phyloP scores from a whole-genome alignment of 2,329 filamentous ascomycete genomes.

The Pseudogymnoascus verrucosus region DNA sequence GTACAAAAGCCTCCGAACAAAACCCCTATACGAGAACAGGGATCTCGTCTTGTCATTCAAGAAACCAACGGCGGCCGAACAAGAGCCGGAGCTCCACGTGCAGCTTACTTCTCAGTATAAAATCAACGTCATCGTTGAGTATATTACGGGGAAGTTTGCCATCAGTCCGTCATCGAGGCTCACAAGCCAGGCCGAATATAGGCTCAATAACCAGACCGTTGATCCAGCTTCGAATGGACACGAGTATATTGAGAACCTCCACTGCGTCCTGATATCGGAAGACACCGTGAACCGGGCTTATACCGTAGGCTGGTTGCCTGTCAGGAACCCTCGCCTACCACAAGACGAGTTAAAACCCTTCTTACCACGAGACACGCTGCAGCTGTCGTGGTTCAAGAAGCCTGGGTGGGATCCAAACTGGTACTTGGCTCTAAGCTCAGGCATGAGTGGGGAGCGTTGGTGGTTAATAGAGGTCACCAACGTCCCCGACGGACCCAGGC shows the following conservation, averaged over 20 bases:
- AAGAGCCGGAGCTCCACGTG: constrained; percentile 58
- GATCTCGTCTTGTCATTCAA: constrained; percentile 51
- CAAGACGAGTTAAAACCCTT: constrained; percentile 50
- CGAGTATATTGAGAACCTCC: constrained; percentile 49
- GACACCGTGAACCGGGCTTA: constrained; percentile 52
- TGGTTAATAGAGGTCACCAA: constrained; percentile 55
- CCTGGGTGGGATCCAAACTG: constrained; percentile 64
- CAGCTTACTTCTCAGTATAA: constrained; percentile 58
- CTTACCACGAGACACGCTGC: constrained; percentile 53
- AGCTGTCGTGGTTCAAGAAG: constrained; percentile 61
- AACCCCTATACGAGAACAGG: constrained; percentile 53
- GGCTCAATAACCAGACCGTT: constrained; percentile 50
- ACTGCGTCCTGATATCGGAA: constrained; percentile 53
- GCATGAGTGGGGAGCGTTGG: constrained; percentile 69
- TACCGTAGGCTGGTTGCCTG: constrained; percentile 54
- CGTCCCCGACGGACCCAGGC: constrained; percentile 11
- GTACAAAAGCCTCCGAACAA: constrained; percentile 49
- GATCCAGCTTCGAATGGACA: constrained; percentile 52
- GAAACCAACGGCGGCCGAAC: constrained; percentile 53
- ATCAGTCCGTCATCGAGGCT: constrained; percentile 57
- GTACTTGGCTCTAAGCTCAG: constrained; percentile 64
- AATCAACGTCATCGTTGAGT: constrained; percentile 61
- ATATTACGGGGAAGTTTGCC: constrained; percentile 68
- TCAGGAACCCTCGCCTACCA: constrained; percentile 38
- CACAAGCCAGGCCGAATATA: constrained; percentile 50